Evolutionary conservation across 139 green algal species (phyloP), one percentile per base, ranked within the genome.

Genomic region (Zygnema circumcarinatum): DNA sequence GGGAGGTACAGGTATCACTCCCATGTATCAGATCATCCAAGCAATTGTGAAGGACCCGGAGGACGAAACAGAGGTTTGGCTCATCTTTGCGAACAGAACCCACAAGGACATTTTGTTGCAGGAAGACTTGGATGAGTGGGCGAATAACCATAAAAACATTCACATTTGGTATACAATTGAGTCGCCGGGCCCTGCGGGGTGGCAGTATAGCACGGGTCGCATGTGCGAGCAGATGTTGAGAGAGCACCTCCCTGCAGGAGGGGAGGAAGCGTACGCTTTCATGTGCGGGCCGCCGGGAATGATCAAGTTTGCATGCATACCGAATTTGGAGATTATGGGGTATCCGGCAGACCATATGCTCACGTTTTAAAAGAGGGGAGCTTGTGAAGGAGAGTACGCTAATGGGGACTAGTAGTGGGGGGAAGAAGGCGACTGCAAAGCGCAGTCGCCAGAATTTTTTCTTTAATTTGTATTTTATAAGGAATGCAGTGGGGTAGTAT

Each of bases 41-140:
- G 94, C 94, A 20, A 89, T 98, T 33, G 86, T 97, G 29, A 92
- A 93, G 67, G 93, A 99, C 88, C 75, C 91, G 0, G 81, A 95
- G 41, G 96, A 99, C 90, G 79, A 72, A 35, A 99, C 95, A 0
- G 79, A 94, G 89, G 90, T 98, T 20, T 89, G 75, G 56, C 94
- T 99, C n/a, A 53, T 99, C 67, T 99, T 95, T 79, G 96, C 95
- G 88, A 99, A 99, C 92, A 82, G 90, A 69, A 95, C 85, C 0
- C 92, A 95, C 72, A 93, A 95, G n/a, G 97, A 99, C 93, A 98
- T 99, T 78, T 91, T 99, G 72, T 92, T 99, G 84, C 72, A 92
- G 1, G 90, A 95, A 2, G 94, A 99, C 91, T 92, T 99, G 33
- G 96, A 99, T 40, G 11, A n/a, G 67, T 56, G 47, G 69, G 74